phyloP scores from a whole-genome alignment of 495 filamentous ascomycete species.

The Trichoderma virens region DNA sequence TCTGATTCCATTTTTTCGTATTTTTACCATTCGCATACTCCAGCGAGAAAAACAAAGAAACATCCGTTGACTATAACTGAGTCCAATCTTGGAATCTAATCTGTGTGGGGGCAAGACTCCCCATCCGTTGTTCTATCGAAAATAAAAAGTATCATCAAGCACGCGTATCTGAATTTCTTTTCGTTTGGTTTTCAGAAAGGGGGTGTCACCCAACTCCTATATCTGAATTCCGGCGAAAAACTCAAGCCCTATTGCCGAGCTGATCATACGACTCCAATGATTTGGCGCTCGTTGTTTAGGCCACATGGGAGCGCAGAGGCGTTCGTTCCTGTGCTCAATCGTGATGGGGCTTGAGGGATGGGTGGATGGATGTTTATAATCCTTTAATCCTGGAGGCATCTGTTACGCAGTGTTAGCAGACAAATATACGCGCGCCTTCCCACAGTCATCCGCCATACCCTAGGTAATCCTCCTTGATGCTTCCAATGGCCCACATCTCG shows the following conservation, averaged over 20 bases:
- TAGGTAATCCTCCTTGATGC: conserved; percentile 80
- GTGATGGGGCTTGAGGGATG: not conserved
- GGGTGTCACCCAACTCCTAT: not conserved
- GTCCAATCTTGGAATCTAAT: not conserved
- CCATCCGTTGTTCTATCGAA: not conserved
- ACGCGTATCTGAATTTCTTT: not conserved
- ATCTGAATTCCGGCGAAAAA: not conserved
- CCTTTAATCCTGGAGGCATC: conserved; percentile 3
- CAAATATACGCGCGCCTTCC: not conserved
- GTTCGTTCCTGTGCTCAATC: not conserved
- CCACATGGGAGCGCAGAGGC: not conserved
- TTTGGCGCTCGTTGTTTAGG: not conserved
- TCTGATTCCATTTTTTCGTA: not conserved
- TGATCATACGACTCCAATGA: not conserved
- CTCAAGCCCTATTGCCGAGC: not conserved
- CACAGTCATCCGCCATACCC: conserved; percentile 28
- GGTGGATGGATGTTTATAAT: not conserved
- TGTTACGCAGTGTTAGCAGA: not conserved
- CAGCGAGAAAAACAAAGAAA: not conserved
- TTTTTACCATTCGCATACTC: not conserved
- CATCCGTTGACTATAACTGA: not conserved
- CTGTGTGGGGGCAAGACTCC: not conserved
- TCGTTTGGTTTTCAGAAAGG: not conserved
- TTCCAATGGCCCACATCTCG: conserved; percentile 92
- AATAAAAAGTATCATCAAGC: not conserved